Evolutionary conservation across 202 grass and related monocot genomes (phyloP), one percentile per base, ranked within the genome.

Genomic region (Hordeum pubiflorum): DNA sequence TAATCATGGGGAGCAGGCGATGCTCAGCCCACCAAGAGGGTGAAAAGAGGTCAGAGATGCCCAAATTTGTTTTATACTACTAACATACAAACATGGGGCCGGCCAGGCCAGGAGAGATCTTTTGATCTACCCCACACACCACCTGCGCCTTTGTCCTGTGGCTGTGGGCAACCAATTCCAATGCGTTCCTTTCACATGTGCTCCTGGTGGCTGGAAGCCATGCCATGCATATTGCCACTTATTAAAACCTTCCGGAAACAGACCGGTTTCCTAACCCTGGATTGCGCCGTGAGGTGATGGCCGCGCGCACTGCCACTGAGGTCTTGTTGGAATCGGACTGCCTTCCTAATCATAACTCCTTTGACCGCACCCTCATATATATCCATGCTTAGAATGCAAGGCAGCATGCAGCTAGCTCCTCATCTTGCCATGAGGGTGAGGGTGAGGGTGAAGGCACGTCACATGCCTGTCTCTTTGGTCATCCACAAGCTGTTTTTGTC

Each of bases 321-420:
- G 69, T 81, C 78, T 58, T 65, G 72, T 76, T 72, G 82, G 87
- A 88, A 79, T 75, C 76, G 68, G 87, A 95, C 84, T 77, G 85
- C 58, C 62, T 95, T 90, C 92, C 89, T 88, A 92, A 86, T 74
- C 69, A 57, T 81, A 85, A 82, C 72, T 75, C 58, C 79, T 65
- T 95, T 81, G 83, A 91, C 85, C 57, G 3, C 21, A 34, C 31
- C 58, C 50, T 20, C 74, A 0, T 0, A 2, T 20, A 3, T 10
- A 29, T 64, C 2, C 15, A 86, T 84, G 81, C 84, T 91, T 87
- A 86, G 80, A 86, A 82, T 63, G 44, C 65, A 84, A 85, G 86
- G 15, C 82, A 69, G 38, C 13, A 52, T 72, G 69, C 4, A 32
- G 31, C 31, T 32, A 32, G 7, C 54, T 68, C 75, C 54, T 68